A percentile compares a stretch with the other conserved stretches of the same genome.
phyloP scores from a whole-genome alignment of 106 monocot species.

The Dendrobium chrysotoxum region DNA sequence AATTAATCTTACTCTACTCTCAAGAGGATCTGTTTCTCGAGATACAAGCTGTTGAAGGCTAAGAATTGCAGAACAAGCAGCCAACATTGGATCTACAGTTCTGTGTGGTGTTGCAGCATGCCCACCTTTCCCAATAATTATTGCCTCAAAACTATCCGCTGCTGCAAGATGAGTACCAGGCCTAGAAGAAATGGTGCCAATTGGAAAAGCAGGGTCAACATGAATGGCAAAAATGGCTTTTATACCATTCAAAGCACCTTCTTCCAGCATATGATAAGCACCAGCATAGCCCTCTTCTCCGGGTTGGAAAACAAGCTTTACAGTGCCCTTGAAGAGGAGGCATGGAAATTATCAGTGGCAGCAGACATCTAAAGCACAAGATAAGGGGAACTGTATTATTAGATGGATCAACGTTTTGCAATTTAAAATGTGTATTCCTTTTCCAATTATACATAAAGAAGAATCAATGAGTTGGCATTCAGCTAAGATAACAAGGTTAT shows the following conservation, averaged over 20 bases:
- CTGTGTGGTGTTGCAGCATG: constrained; percentile 28
- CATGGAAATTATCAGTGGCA: too few species aligned
- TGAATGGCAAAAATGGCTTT: constrained; percentile 49
- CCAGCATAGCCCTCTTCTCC: constrained; percentile 54
- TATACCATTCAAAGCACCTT: constrained; percentile 35
- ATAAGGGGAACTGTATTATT: background rate
- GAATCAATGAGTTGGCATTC: too few species aligned
- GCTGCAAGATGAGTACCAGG: constrained; percentile 41
- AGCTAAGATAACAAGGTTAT: too few species aligned
- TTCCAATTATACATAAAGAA: too few species aligned
- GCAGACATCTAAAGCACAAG: background rate
- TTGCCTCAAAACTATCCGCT: constrained; percentile 26
- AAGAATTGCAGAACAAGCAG: constrained; percentile 26
- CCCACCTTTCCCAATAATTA: constrained; percentile 36
- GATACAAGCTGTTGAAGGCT: constrained; percentile 43
- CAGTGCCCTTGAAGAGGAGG: constrained; percentile 27
- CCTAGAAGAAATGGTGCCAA: constrained; percentile 32
- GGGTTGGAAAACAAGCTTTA: constrained; percentile 73
- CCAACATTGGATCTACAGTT: constrained; percentile 28
- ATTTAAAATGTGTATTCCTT: too few species aligned
- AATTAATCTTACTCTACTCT: constrained; percentile 21
- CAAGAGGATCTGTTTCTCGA: constrained; percentile 44
- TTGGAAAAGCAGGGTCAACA: constrained; percentile 28
- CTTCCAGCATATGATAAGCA: constrained; percentile 42
- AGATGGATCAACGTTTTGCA: too few species aligned